A percentile compares a stretch with the other conserved stretches of the same genome.
Conservation (phyloP, 164 flowering plant species). For the Litsea cubeba region DNA sequence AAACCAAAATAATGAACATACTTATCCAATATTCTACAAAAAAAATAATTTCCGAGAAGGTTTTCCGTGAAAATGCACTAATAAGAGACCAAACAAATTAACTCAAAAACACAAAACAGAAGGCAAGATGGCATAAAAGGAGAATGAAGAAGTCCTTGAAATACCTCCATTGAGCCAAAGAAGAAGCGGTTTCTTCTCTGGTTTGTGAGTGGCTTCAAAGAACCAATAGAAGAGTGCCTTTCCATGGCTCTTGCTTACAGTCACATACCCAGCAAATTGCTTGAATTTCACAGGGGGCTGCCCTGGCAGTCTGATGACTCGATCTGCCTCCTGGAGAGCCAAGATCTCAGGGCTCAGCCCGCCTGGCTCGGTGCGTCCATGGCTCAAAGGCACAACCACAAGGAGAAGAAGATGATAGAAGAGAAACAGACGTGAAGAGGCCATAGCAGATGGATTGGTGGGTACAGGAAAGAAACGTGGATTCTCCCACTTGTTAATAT, state of each 20-base stretch:
- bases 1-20: too few relatives aligned
- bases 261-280: constrained; percentile 58
- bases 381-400: not conserved
- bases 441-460: not conserved
- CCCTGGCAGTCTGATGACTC: constrained; percentile 42
- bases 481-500: too few relatives aligned
- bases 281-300: constrained; percentile 52
- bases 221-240: constrained; percentile 72
- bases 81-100: too few relatives aligned
- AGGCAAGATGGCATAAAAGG: too few relatives aligned
- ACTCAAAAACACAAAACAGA: too few relatives aligned
- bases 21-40: too few relatives aligned
- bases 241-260: constrained; percentile 41
- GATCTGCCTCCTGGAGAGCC: constrained; percentile 37
- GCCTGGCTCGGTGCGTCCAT: not conserved
- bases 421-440: not conserved
- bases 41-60: too few relatives aligned
- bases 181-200: constrained; percentile 42
- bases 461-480: not conserved
- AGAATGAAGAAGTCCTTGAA: too few relatives aligned
- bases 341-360: not conserved
- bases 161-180: constrained; percentile 69
- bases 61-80: too few relatives aligned
- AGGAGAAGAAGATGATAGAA: too few relatives aligned
- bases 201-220: constrained; percentile 41